Percentiles rank a stretch among this genome's conserved stretches.
phyloP scores from a whole-genome alignment of 2,329 filamentous ascomycete genomes.

The Cladophialophora chaetospira region DNA sequence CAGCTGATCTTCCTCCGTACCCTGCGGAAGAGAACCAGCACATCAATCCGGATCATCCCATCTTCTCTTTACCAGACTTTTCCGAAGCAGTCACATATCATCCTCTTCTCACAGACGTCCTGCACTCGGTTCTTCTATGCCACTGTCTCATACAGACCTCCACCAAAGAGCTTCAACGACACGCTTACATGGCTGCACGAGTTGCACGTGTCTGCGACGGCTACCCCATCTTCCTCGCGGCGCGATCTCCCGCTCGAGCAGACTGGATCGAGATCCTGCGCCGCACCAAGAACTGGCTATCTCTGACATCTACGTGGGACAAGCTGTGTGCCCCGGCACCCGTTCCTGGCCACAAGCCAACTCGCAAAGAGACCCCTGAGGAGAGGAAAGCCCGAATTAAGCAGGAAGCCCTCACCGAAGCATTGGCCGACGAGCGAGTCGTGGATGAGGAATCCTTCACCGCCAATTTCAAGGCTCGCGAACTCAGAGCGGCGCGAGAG shows the following conservation, averaged over 20 bases:
- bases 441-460: constrained; percentile 68
- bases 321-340: constrained; percentile 65
- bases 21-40: constrained; percentile 50
- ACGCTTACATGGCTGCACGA: constrained; percentile 79
- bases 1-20: constrained; percentile 67
- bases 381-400: constrained; percentile 62
- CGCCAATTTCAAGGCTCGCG: constrained; percentile 62
- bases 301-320: constrained; percentile 68
- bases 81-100: constrained; percentile 76
- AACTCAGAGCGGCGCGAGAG: constrained; percentile 59
- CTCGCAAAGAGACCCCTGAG: constrained; percentile 49
- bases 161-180: constrained; percentile 72
- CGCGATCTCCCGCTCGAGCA: constrained; percentile 69
- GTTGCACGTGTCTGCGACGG: constrained; percentile 73
- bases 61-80: constrained; percentile 46
- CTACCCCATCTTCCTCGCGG: constrained; percentile 76
- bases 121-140: constrained; percentile 76
- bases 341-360: constrained; percentile 42
- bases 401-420: constrained; percentile 67
- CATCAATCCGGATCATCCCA: constrained; percentile 32
- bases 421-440: constrained; percentile 67
- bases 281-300: constrained; percentile 69
- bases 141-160: constrained; percentile 81
- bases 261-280: constrained; percentile 80
- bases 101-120: constrained; percentile 73